These are phyloP conservation scores for Paspalum notatum DNA, from an alignment of 176 grass and related monocot species.

Conservation along the genomic window DNA sequence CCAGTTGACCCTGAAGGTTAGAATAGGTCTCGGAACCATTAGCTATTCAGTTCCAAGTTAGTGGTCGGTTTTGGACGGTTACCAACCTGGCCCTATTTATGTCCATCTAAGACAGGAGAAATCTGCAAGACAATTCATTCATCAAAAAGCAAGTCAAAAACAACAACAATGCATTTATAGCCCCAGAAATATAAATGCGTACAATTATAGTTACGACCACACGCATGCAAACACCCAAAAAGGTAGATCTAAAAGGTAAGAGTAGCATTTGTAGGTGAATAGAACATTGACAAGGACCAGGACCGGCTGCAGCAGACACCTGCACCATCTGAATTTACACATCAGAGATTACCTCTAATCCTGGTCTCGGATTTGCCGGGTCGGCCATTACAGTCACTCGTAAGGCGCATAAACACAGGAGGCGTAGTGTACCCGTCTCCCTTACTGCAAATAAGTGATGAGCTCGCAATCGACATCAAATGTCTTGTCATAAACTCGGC, in stretches of 20 bases:
- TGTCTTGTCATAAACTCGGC: neutral
- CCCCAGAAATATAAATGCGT: neutral
- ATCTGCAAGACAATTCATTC: neutral
- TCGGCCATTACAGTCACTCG: slow-evolving; percentile 24
- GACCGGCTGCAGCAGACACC: slow-evolving; percentile 22
- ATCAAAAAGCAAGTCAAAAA: neutral
- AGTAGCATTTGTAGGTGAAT: neutral
- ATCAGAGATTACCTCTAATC: slow-evolving; percentile 13
- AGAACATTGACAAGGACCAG: slow-evolving; percentile 23
- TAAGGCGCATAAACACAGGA: slow-evolving; percentile 16
- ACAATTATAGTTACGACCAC: neutral
- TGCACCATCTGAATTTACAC: neutral
- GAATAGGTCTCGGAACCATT: too few species aligned
- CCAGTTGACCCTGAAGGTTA: too few species aligned
- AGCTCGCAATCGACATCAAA: neutral
- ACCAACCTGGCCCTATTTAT: too few species aligned
- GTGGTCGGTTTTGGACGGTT: too few species aligned
- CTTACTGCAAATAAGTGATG: neutral
- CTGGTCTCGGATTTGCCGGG: slow-evolving; percentile 6
- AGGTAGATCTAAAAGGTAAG: slow-evolving; percentile 21
- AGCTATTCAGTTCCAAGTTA: too few species aligned
- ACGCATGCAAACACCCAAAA: slow-evolving; percentile 14
- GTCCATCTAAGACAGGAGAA: neutral
- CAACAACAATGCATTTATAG: neutral
- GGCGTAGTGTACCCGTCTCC: neutral